phyloP scores from a whole-genome alignment of 208 protist genomes.

The Trypanosoma scelopori region DNA sequence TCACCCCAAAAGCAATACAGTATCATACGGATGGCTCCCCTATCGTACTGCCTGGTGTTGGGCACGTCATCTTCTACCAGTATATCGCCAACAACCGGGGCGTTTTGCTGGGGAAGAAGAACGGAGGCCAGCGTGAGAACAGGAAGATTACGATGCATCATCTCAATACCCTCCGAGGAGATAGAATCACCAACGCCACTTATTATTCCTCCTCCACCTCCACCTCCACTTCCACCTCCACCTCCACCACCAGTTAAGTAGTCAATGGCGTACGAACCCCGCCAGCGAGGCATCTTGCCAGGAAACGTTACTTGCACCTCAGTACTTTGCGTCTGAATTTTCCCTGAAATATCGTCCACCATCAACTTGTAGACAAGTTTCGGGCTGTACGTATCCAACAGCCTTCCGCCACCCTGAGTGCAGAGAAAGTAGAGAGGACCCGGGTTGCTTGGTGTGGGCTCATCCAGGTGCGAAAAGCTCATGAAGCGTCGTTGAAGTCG shows the following conservation, averaged over 20 bases:
- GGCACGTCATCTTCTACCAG: conserved; percentile 24
- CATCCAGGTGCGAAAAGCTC: conserved; percentile 35
- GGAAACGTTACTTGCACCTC: conserved; percentile 35
- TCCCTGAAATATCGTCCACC: conserved; percentile 31
- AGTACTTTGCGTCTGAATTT: conserved; percentile 17
- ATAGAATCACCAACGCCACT: background rate
- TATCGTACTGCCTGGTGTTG: conserved; percentile 56
- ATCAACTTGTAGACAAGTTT: conserved; percentile 40
- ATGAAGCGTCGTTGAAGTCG: conserved; percentile 54
- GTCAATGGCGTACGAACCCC: conserved; percentile 51
- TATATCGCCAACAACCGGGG: conserved; percentile 16
- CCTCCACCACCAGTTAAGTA: conserved; percentile 20
- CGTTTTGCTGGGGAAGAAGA: conserved; percentile 50
- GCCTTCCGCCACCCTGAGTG: conserved; percentile 42
- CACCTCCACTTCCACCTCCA: background rate
- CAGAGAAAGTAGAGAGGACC: conserved; percentile 38
- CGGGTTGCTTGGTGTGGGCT: background rate
- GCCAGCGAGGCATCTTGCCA: conserved; percentile 42
- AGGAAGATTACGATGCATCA: conserved; percentile 38
- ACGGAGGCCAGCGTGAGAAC: conserved; percentile 76
- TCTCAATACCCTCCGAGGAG: conserved; percentile 19
- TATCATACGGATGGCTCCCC: conserved; percentile 63
- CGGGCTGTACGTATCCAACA: conserved; percentile 46
- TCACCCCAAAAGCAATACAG: conserved; percentile 76
- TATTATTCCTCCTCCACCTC: background rate